A percentile compares a stretch with the other conserved stretches of the same genome.
phyloP scores from a whole-genome alignment of 495 filamentous ascomycete species.

The Penicillium psychrofluorescens region DNA sequence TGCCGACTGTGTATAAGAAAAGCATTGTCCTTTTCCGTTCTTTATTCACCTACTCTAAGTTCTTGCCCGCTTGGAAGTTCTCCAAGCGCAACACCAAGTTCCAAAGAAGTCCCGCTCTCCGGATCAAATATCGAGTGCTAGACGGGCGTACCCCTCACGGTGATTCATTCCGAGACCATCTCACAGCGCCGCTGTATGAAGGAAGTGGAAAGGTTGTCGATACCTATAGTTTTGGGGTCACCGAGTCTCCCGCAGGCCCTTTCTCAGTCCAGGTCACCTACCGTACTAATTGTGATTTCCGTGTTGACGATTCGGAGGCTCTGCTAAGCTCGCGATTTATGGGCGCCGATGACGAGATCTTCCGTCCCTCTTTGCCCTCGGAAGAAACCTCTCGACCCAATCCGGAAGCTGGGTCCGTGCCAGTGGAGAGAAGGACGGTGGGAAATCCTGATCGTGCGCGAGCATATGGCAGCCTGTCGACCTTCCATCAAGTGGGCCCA shows the following conservation, averaged over 20 bases:
- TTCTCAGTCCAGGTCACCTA: slow-evolving; percentile 77
- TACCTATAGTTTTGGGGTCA: slow-evolving; percentile 67
- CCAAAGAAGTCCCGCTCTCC: slow-evolving; percentile 53
- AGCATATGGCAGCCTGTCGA: slow-evolving; percentile 88
- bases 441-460: slow-evolving; percentile 60
- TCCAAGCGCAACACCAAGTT: slow-evolving; percentile 63
- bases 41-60: slow-evolving; percentile 74
- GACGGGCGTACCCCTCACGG: slow-evolving; percentile 44
- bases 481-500: slow-evolving; percentile 77
- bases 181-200: slow-evolving; percentile 67
- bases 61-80: slow-evolving; percentile 86
- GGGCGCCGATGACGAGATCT: slow-evolving; percentile 81
- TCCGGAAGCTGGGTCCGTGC: slow-evolving; percentile 68
- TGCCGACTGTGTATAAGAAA: slow-evolving; percentile 93
- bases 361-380: slow-evolving; percentile 62
- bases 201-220: slow-evolving; percentile 60
- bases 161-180: slow-evolving; percentile 47
- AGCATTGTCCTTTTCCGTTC: slow-evolving; percentile 90
- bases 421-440: slow-evolving; percentile 35
- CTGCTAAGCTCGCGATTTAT: slow-evolving; percentile 93
- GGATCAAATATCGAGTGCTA: slow-evolving; percentile 72
- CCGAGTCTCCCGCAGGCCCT: slow-evolving; percentile 77
- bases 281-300: slow-evolving; percentile 82
- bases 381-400: slow-evolving; percentile 28
- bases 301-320: slow-evolving; percentile 84